phyloP scores from a whole-genome alignment of 345 rosid genomes.

The Combretum micranthum region DNA sequence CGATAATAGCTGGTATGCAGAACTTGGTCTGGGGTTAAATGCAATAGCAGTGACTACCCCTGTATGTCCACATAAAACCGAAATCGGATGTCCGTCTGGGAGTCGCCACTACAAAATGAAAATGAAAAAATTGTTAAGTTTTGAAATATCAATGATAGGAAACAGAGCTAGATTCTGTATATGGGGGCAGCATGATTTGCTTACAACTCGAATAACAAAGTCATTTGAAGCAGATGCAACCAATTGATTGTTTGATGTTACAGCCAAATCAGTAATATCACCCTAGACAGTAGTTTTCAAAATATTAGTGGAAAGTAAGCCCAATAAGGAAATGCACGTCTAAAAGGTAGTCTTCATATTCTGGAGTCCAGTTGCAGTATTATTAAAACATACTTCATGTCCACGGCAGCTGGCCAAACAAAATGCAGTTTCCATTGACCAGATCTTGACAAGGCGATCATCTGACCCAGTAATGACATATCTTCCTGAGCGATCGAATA shows the following conservation, averaged over 20 bases:
- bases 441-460: conserved; percentile 96
- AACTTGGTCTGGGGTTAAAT: conserved; percentile 78
- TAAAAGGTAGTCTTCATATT: conserved; percentile 6
- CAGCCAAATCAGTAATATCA: conserved; percentile 98
- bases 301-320: conserved; percentile 6
- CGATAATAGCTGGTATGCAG: conserved; percentile 91
- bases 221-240: conserved; percentile 99
- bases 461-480: conserved; percentile 96
- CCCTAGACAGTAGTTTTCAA: conserved; percentile 42
- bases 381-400: conserved; percentile 75
- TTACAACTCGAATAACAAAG: conserved; percentile 93
- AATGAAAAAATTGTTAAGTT: conserved; percentile 14
- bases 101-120: conserved; percentile 77
- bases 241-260: conserved; percentile 83
- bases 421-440: conserved; percentile 99
- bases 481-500: conserved; percentile 94
- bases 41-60: conserved; percentile 99
- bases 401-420: conserved; percentile 99
- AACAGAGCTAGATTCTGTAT: conserved; percentile 7
- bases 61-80: conserved; percentile 90
- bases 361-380: conserved; percentile 8
- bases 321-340: conserved; percentile 7
- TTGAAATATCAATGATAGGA: conserved; percentile 9
- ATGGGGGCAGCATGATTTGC: conserved; percentile 18
- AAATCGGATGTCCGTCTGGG: conserved; percentile 93